A percentile compares a stretch with the other conserved stretches of the same genome.
Evolutionary conservation across 371 early-diverging fungal species (phyloP).

Genomic region (Mucor circinelloides): DNA sequence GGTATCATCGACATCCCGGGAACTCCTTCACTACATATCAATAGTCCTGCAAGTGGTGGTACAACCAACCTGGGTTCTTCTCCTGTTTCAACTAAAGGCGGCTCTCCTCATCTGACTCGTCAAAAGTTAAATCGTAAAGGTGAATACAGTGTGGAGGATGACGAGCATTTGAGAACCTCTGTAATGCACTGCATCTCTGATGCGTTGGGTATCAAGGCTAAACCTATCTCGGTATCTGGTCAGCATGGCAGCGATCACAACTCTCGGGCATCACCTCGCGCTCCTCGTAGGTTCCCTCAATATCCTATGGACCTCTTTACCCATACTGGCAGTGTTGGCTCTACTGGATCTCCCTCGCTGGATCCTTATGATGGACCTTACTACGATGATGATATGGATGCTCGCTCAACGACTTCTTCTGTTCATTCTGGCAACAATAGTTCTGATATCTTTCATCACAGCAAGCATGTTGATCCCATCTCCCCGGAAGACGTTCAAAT

Average conservation of each 20-base stretch:
- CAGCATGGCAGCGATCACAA: neutral
- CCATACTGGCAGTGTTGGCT: constrained; percentile 42
- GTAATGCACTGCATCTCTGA: constrained; percentile 68
- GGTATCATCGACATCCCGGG: constrained; percentile 40
- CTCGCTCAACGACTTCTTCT: constrained; percentile 49
- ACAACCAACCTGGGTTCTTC: neutral
- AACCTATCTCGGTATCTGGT: neutral
- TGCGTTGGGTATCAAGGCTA: constrained; percentile 32
- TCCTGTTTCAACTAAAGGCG: neutral
- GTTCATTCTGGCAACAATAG: constrained; percentile 33
- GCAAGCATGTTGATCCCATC: constrained; percentile 30
- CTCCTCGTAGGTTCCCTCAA: constrained; percentile 9
- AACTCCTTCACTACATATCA: constrained; percentile 30
- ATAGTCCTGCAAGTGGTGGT: constrained; percentile 1
- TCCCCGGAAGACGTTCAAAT: constrained; percentile 68
- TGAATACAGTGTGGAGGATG: constrained; percentile 67
- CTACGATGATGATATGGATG: constrained; percentile 39
- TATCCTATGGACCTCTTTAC: constrained; percentile 52
- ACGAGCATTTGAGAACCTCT: constrained; percentile 60
- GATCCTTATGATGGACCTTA: constrained; percentile 35
- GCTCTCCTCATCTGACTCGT: constrained; percentile 10
- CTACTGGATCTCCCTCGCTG: constrained; percentile 36
- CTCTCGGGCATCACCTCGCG: constrained; percentile 14
- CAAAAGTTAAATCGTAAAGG: constrained; percentile 26
- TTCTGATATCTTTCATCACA: constrained; percentile 19